Evolutionary conservation across 2,329 filamentous ascomycete genomes (phyloP).

Genomic region (Alternaria angustiovoidea): DNA sequence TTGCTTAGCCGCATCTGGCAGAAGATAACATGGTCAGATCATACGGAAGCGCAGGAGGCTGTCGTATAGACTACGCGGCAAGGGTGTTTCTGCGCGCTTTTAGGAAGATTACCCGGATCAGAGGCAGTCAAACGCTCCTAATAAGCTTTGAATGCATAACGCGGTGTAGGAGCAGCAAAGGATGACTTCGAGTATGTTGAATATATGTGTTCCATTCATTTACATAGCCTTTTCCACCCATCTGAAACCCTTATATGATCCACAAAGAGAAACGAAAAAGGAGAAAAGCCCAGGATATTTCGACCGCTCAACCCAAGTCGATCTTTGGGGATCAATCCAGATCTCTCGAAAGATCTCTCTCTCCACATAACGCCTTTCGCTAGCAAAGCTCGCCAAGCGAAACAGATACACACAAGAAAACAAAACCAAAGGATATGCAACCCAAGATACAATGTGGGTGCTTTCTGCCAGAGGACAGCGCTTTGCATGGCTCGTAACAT

Average conservation of each 20-base stretch:
- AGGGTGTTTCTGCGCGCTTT: background rate
- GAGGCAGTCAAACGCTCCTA: too few relatives aligned
- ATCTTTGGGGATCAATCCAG: background rate
- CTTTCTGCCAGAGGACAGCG: conserved; percentile 16
- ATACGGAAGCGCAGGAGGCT: background rate
- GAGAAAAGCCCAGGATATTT: background rate
- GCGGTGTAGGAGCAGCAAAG: background rate
- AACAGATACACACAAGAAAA: background rate
- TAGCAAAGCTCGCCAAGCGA: conserved; percentile 11
- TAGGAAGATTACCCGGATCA: background rate
- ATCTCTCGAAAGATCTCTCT: background rate
- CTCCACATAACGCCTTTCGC: conserved; percentile 4
- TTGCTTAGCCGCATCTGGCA: background rate
- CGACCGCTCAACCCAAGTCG: background rate
- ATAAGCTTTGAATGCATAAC: too few relatives aligned
- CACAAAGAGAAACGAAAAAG: background rate
- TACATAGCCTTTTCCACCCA: conserved; percentile 11
- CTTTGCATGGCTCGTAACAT: conserved; percentile 26
- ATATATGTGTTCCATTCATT: conserved; percentile 17
- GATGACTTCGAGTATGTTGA: background rate
- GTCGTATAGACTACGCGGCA: background rate
- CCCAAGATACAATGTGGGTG: conserved; percentile 4
- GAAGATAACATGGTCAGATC: background rate
- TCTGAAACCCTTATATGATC: background rate
- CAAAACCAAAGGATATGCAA: conserved; percentile 5